These are phyloP conservation scores for Nannizziopsis barbatae DNA, from an alignment of 2,329 filamentous ascomycete genomes.

Conservation along the genomic window DNA sequence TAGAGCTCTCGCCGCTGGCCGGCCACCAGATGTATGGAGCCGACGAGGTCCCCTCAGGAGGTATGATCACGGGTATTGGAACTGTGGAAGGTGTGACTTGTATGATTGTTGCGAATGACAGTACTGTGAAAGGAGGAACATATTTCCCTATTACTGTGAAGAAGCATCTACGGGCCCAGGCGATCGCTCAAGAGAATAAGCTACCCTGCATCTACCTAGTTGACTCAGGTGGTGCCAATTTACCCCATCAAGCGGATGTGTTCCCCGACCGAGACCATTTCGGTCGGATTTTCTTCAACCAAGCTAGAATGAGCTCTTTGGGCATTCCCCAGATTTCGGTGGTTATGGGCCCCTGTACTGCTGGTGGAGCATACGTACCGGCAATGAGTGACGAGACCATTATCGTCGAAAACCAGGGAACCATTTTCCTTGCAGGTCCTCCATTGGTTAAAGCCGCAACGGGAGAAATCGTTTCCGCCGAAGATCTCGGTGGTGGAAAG, in stretches of 20 bases:
- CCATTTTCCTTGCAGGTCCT: conserved; percentile 91
- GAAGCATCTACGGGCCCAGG: conserved; percentile 88
- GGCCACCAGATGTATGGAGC: conserved; percentile 76
- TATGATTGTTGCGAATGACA: conserved; percentile 90
- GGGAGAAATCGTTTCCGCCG: conserved; percentile 78
- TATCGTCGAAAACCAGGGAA: conserved; percentile 90
- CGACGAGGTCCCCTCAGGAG: conserved; percentile 77
- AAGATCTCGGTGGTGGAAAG: conserved; percentile 80
- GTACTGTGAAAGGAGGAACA: conserved; percentile 91
- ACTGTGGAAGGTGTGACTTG: conserved; percentile 83
- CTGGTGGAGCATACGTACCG: conserved; percentile 88
- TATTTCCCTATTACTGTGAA: conserved; percentile 97
- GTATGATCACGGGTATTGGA: conserved; percentile 86
- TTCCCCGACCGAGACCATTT: conserved; percentile 95
- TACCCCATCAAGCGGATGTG: conserved; percentile 89
- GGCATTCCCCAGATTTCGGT: conserved; percentile 90
- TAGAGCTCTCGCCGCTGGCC: conserved; percentile 88
- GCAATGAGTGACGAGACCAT: conserved; percentile 97
- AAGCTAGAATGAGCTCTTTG: conserved; percentile 78
- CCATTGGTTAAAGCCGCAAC: conserved; percentile 94
- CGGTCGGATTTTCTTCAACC: conserved; percentile 95
- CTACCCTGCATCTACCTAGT: conserved; percentile 86
- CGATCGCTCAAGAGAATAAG: conserved; percentile 77
- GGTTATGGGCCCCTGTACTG: conserved; percentile 95
- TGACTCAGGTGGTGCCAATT: conserved; percentile 87